phyloP scores from a whole-genome alignment of 768 basidiomycete species.

The Lactifluus subvellereus region DNA sequence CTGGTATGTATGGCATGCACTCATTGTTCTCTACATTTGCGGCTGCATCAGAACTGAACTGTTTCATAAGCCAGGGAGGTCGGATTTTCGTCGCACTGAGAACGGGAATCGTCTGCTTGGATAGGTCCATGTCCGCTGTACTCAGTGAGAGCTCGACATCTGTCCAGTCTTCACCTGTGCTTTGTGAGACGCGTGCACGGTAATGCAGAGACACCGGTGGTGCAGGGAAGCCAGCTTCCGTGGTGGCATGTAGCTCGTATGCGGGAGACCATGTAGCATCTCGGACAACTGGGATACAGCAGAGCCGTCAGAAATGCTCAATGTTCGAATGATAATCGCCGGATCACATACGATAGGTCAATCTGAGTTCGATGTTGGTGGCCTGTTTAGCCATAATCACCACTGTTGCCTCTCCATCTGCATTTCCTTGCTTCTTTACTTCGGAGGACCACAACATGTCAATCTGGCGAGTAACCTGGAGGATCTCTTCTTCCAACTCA shows the following conservation, averaged over 20 bases:
- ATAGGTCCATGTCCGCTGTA: constrained; percentile 41
- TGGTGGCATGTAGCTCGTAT: constrained; percentile 53
- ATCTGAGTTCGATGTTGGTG: constrained; percentile 37
- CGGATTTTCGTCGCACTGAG: constrained; percentile 14
- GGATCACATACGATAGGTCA: constrained; percentile 46
- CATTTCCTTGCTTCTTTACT: constrained; percentile 31
- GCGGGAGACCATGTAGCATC: constrained; percentile 47
- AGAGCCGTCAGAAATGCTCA: neutral
- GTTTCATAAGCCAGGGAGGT: neutral
- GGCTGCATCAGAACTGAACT: neutral
- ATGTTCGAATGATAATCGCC: neutral
- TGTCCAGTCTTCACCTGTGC: constrained; percentile 58
- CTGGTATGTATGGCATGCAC: too few relatives aligned
- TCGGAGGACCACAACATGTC: constrained; percentile 33
- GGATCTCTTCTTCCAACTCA: constrained; percentile 34
- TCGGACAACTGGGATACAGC: constrained; percentile 42
- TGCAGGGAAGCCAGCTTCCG: constrained; percentile 39
- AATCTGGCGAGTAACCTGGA: constrained; percentile 36
- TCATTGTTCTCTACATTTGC: too few relatives aligned
- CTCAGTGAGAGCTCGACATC: constrained; percentile 46
- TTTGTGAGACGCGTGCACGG: constrained; percentile 47
- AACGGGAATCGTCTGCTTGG: constrained; percentile 32
- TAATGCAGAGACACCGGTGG: constrained; percentile 46
- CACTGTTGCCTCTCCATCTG: constrained; percentile 34
- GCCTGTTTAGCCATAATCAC: constrained; percentile 39